Evolutionary conservation across 2,329 filamentous ascomycete species (phyloP), one percentile per base, ranked within the genome.

Genomic region (Venturia carpophila): DNA sequence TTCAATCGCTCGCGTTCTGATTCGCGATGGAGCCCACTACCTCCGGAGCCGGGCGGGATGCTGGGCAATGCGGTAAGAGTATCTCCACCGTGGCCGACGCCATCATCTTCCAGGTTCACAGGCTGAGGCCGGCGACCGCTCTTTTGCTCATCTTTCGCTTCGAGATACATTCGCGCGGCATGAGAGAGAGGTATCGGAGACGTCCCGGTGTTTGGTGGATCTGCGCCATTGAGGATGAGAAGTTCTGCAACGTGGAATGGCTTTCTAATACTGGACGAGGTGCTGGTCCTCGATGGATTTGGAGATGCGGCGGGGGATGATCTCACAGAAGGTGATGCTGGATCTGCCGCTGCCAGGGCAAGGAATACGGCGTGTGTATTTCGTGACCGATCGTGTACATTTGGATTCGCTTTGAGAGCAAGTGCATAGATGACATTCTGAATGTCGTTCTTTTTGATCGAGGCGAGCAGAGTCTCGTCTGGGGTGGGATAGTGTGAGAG

Each of bases 361-460:
- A 99, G 81, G 79, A 92, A 97, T 19, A 97, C 84, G 0, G 90
- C 87, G 73, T 95, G 93, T 0, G 93, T 97, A 52, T 89, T 90
- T 64, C 94, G 85, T 47, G 92, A 94, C 68, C 87, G 90, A 74
- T 99, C 94, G 5, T 86, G 80, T 3, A 88, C 84, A 71, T 99
- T 99, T 17, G 92, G 90, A 71, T 92, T 96, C 17, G 91, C 94
- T 67, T 84, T 84, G 41, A 97, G 82, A 1, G 94, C 91, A 60
- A 99, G 82, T 3, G 90, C 93, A 71, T 97, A 95, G 34, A 99
- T 84, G 30, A 97, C 92, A 68, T 92, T 90, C 72, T 94, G 90
- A 65, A 99, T 91, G 73, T 99, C 92, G 75, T 97, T 97, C 77
- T 88, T 91, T 81, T 97, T 99, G 74, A 97, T 92, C 11, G 90